Evolutionary conservation across 2,329 filamentous ascomycete genomes (phyloP), one percentile per base, ranked within the genome.

Genomic region (Fusarium equiseti): DNA sequence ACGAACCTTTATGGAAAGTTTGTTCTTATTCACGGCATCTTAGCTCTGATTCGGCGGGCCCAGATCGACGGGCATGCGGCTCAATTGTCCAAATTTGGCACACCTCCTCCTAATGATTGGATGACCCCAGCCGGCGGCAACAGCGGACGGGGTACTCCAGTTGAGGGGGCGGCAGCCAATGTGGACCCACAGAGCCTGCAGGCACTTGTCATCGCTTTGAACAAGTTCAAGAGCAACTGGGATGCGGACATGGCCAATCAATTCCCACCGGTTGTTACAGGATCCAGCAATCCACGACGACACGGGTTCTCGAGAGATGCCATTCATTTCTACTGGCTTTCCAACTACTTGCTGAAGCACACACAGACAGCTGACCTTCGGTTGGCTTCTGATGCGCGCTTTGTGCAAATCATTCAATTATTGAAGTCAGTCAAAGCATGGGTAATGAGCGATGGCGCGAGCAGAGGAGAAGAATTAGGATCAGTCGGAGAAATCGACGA

Each of bases 1-100:
- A 93, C 91, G 2, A 94, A 93, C 72, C 82, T 91, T 4, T 92
- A 90, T 74, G 90, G 89, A 38, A 94, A 94, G 75, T 93, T 93
- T 73, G 87, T 94, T 59, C 79, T 94, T 49, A 88, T 94, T 10
- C 91, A 94, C 74, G 88, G 87, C 15, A 82, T 94, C 55, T 84
- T 92, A 59, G 84, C 88, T 8, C 85, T 92, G 69, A 87, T 93
- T 68, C 79, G 80, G 56, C 79, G 79, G 35, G 82, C 80, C 13
- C 82, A 83, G 60, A 71, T 81, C 5, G 82, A 83, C 45, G 84
- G 82, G 8, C 79, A 77, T 55, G 71, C 80, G 10, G 72, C 76
- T 26, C 76, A 80, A 29, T 66, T 80, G 46, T 78, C 75, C 67
- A 78, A 81, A 40, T 83, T 85, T 45, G 85, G 82, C 59, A 89